Percentiles rank a stretch among this genome's conserved stretches.
These are phyloP conservation scores for Didymella pinodella DNA, from an alignment of 2,329 filamentous ascomycete species.

Conservation along the genomic window DNA sequence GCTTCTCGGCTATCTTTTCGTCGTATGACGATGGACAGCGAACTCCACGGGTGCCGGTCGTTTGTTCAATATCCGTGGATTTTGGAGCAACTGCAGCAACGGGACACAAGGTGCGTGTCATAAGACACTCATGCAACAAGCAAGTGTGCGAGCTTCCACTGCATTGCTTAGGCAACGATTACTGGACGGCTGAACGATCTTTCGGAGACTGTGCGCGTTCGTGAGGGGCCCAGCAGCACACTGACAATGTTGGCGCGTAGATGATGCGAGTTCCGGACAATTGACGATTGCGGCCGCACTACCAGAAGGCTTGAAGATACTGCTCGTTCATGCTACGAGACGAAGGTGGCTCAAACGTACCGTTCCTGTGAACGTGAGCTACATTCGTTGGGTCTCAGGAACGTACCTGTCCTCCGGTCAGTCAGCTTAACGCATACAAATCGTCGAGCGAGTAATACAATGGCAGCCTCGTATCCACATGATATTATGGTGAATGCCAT, in stretches of 20 bases:
- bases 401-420: not conserved
- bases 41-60: not conserved
- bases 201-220: not conserved
- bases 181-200: not conserved
- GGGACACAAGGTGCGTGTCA: conserved; percentile 25
- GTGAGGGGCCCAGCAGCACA: not conserved
- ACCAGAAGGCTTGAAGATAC: conserved; percentile 10
- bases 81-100: not conserved
- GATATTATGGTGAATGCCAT: not conserved
- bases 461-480: not conserved
- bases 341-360: not conserved
- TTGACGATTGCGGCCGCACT: not conserved
- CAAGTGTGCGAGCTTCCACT: conserved; percentile 21
- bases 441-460: not conserved
- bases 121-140: conserved; percentile 21
- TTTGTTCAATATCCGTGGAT: not conserved
- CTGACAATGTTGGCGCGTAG: not conserved
- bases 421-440: not conserved
- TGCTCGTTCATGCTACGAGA: conserved; percentile 12
- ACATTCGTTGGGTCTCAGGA: not conserved
- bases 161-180: conserved; percentile 15
- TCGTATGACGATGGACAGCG: conserved; percentile 26
- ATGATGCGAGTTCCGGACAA: not conserved
- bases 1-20: conserved; percentile 2
- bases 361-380: not conserved